These are phyloP conservation scores for Solanum tarapatanum DNA, from an alignment of 257 asterid species.

Conservation along the genomic window DNA sequence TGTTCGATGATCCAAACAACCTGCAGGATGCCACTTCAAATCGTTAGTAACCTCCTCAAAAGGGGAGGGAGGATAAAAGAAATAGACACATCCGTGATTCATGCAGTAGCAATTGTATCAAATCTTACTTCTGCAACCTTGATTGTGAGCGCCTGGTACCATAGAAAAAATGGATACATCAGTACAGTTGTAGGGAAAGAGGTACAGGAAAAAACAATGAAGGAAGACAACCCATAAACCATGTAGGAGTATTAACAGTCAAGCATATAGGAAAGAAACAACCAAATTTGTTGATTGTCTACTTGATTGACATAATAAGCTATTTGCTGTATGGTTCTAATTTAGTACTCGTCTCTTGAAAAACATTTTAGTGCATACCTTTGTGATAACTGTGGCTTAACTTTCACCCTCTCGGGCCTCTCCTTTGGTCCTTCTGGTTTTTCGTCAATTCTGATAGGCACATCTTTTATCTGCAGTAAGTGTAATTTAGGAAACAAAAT, in stretches of 20 bases:
- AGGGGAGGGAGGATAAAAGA: not conserved
- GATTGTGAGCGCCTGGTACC: conserved; percentile 47
- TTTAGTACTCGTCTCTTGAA: not conserved
- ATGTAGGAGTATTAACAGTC: not conserved
- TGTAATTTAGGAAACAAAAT: not conserved
- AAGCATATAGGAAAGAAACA: not conserved
- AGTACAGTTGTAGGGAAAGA: conserved; percentile 3
- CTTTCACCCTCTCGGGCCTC: conserved; percentile 20
- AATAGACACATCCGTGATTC: not conserved
- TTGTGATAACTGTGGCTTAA: conserved; percentile 27
- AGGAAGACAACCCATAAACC: not conserved
- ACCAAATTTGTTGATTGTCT: not conserved
- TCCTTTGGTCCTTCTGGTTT: conserved; percentile 34
- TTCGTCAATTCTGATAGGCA: conserved; percentile 36
- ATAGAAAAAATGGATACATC: conserved; percentile 3
- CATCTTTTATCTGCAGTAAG: conserved; percentile 43
- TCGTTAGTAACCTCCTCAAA: not conserved
- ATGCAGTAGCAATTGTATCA: not conserved
- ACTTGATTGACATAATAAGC: not conserved
- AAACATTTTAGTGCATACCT: conserved; percentile 23
- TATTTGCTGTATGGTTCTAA: not conserved
- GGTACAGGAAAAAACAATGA: not conserved
- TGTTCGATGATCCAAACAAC: conserved; percentile 51
- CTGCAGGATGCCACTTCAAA: conserved; percentile 18
- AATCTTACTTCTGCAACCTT: conserved; percentile 39